phyloP scores from a whole-genome alignment of 2,329 filamentous ascomycete genomes.

The Diplodia mutila region DNA sequence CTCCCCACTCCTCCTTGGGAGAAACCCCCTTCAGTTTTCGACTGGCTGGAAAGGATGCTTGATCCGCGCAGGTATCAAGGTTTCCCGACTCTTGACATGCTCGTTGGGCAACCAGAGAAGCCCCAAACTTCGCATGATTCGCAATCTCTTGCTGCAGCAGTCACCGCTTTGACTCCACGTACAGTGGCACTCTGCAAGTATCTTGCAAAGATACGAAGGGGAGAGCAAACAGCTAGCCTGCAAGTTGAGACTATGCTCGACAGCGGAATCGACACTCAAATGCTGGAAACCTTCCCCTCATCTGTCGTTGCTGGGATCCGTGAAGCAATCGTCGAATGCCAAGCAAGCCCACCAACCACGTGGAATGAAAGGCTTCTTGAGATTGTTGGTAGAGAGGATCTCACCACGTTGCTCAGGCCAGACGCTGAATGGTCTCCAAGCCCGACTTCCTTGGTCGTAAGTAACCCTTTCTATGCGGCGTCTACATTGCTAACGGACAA shows the following conservation, averaged over 20 bases:
- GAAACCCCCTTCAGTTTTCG: conserved; percentile 62
- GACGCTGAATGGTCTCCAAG: conserved; percentile 44
- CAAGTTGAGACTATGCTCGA: conserved; percentile 75
- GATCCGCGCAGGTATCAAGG: conserved; percentile 37
- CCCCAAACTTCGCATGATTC: background rate
- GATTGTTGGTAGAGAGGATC: conserved; percentile 79
- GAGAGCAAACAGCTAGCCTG: conserved; percentile 54
- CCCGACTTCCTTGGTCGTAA: conserved; percentile 28
- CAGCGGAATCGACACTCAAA: conserved; percentile 66
- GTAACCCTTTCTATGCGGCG: background rate
- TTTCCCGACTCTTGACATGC: conserved; percentile 44
- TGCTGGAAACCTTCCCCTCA: conserved; percentile 84
- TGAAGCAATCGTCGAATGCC: conserved; percentile 83
- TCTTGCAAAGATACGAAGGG: conserved; percentile 55
- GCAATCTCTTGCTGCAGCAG: conserved; percentile 4
- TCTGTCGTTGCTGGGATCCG: conserved; percentile 78
- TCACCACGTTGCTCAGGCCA: conserved; percentile 67
- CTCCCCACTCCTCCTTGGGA: conserved; percentile 42
- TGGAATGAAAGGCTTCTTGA: conserved; percentile 75
- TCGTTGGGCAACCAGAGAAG: conserved; percentile 28
- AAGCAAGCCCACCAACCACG: conserved; percentile 75
- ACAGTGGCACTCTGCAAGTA: conserved; percentile 71
- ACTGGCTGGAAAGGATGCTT: conserved; percentile 48
- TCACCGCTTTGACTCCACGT: conserved; percentile 44
- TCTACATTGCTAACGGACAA: background rate